Base-by-base conservation (phyloP, 1,139 yeast genomes). In the Candida buenavistaensis region DNA sequence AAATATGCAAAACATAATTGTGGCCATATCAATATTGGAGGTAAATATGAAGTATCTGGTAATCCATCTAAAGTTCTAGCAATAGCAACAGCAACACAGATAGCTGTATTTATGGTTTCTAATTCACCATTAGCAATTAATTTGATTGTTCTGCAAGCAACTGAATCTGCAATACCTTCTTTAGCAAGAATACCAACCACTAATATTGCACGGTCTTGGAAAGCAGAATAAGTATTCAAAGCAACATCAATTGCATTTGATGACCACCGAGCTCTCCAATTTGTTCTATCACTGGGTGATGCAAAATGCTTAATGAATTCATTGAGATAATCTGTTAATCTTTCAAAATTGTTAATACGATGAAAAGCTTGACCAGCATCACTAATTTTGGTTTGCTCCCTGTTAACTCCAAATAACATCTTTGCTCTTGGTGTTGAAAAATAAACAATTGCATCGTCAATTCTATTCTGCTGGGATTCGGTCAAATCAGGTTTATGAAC, bases 381-480 rank as follows among this genome's bases (percentile, higher is more conserved):
- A 14, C 34, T 33, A 12, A 15, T 33, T 13, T 48, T 45, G 3
- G 51, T 44, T 36, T 62, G 68, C 26, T 82, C 90, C 47, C 88
- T 78, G n/a, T 81, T 80, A 43, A 86, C 65, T 0, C 96, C 96
- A 61, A 86, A 86, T 41, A 86, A 63, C 68, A 85, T 75, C 47
- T 78, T 80, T 3, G 86, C 82, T 51, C 90, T 72, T 37, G 84
- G 87, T 8, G 86, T 80, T 36, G 86, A 78, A 43, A 87, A 73
- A 36, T 75, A 76, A 4, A 64, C 68, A 45, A 85, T 75, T 1
- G 84, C 71, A 1, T 66, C 63, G 36, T 72, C 72, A 11, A 87
- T 68, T 6, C 67, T 59, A 2, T 54, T 48, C 38, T 64, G 65
- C 37, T 78, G 78, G 2, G 53, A 58, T 1, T 51, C 60, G 0